Percentiles rank a stretch among this genome's conserved stretches.
Evolutionary conservation across 345 rosid species (phyloP).

Genomic region (Populus nigra): DNA sequence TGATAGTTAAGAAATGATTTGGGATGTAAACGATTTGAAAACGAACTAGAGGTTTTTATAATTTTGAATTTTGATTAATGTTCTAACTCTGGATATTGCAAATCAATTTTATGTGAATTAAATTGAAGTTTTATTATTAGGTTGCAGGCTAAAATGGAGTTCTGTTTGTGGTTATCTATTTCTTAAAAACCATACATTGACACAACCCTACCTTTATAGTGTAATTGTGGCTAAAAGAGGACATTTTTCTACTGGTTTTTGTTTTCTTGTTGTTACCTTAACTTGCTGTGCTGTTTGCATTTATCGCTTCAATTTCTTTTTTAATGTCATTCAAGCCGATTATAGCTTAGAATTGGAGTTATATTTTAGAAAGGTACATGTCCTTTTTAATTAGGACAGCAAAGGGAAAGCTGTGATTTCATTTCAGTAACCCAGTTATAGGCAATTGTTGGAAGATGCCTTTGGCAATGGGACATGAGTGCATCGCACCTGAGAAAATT

Average conservation of each 20-base stretch:
- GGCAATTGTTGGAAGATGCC: no score
- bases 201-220: background rate
- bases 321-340: background rate
- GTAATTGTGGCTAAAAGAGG: background rate
- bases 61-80: background rate
- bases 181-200: background rate
- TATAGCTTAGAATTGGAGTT: background rate
- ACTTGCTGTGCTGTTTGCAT: background rate
- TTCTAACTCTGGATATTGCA: background rate
- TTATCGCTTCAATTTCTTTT: background rate
- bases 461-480: background rate
- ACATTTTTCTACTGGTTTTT: background rate
- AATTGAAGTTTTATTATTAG: background rate
- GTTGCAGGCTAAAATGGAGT: background rate
- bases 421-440: background rate
- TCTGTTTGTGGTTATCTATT: background rate
- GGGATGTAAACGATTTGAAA: background rate
- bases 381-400: background rate
- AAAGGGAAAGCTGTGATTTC: background rate
- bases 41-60: background rate
- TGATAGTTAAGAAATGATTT: background rate
- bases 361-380: background rate
- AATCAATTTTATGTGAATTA: background rate
- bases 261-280: background rate
- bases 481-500: background rate